Percentiles rank a stretch among this genome's conserved stretches.
Conservation (phyloP, 148 eudicot species). For the Heliosperma pusillum region DNA sequence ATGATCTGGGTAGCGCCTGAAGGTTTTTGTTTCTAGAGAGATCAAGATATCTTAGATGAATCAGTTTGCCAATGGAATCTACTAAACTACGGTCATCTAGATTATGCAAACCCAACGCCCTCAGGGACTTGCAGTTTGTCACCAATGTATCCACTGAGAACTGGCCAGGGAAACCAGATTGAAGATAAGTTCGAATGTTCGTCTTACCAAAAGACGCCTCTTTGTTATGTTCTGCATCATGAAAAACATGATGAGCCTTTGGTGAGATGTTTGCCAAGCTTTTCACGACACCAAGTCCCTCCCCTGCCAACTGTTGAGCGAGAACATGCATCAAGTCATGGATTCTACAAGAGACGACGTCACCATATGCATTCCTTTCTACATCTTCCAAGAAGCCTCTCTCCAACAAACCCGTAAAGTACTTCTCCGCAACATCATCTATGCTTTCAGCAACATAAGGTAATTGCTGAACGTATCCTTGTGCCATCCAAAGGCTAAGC, state of each 20-base stretch:
- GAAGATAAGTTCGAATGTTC: slow-evolving; percentile 8
- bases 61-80: slow-evolving; percentile 19
- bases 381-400: slow-evolving; percentile 16
- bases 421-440: slow-evolving; percentile 11
- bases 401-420: slow-evolving; percentile 6
- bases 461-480: neutral
- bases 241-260: slow-evolving; percentile 1
- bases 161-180: neutral
- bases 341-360: slow-evolving; percentile 4
- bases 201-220: neutral
- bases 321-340: slow-evolving; percentile 17
- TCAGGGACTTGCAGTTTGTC: slow-evolving; percentile 14
- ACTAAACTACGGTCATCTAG: neutral
- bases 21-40: slow-evolving; percentile 9
- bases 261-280: neutral
- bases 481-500: slow-evolving; percentile 17
- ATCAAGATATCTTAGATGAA: slow-evolving; percentile 28
- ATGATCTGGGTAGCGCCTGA: slow-evolving; percentile 16
- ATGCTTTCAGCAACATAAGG: neutral
- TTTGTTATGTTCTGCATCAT: neutral
- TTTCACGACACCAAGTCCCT: neutral
- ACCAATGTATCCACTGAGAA: neutral
- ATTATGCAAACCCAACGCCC: slow-evolving; percentile 21
- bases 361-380: neutral
- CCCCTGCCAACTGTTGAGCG: slow-evolving; percentile 5